Conservation (phyloP, 192 early-diverging fungal genomes). For the Phycomyces nitens region DNA sequence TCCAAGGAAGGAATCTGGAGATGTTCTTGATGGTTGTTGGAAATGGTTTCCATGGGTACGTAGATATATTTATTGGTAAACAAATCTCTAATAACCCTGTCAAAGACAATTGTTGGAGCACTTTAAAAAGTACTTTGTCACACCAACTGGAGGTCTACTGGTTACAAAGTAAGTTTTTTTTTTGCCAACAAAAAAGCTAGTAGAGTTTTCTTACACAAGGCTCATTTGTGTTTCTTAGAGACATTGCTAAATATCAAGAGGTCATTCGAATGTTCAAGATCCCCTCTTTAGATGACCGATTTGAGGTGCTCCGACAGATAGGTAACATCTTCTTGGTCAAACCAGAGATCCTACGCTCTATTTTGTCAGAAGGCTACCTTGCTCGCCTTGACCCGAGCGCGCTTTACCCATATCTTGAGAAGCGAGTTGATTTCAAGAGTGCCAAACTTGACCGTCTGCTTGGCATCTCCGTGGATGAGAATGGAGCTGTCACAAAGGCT, state of each 20-base stretch:
- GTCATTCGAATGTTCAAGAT: slow-evolving; percentile 72
- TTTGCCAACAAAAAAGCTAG: background rate
- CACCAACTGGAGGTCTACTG: slow-evolving; percentile 81
- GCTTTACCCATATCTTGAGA: slow-evolving; percentile 83
- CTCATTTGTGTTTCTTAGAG: slow-evolving; percentile 44
- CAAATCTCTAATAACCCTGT: slow-evolving; percentile 2
- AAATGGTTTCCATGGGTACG: slow-evolving; percentile 72
- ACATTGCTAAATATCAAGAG: slow-evolving; percentile 94
- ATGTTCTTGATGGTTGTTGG: slow-evolving; percentile 79
- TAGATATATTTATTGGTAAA: background rate
- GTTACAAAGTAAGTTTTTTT: slow-evolving; percentile 67
- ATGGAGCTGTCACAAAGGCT: background rate
- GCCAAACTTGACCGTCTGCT: slow-evolving; percentile 56
- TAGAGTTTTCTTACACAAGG: background rate
- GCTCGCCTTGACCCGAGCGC: slow-evolving; percentile 74
- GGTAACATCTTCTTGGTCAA: slow-evolving; percentile 92
- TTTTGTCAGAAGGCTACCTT: slow-evolving; percentile 83
- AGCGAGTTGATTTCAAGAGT: slow-evolving; percentile 81
- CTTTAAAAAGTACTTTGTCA: slow-evolving; percentile 84
- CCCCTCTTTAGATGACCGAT: slow-evolving; percentile 72
- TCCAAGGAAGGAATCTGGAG: slow-evolving; percentile 77
- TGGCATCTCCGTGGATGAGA: slow-evolving; percentile 30
- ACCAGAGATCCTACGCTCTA: slow-evolving; percentile 83
- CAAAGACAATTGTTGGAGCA: slow-evolving; percentile 86
- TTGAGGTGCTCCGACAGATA: slow-evolving; percentile 87